phyloP scores from a whole-genome alignment of 805 yeast genomes.

The Naumovozyma baii region DNA sequence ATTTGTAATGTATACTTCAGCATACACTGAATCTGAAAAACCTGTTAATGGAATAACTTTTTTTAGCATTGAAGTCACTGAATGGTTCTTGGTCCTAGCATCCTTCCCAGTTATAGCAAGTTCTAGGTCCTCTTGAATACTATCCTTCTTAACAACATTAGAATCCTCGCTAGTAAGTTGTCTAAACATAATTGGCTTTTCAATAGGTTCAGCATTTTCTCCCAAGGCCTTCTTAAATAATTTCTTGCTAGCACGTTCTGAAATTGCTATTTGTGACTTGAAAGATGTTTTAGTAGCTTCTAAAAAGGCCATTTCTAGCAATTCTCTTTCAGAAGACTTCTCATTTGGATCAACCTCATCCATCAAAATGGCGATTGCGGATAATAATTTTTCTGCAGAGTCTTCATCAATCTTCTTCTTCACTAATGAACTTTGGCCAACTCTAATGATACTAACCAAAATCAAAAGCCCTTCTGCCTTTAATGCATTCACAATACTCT shows the following conservation, averaged over 20 bases:
- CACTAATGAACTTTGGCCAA: constrained; percentile 64
- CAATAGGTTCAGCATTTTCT: constrained; percentile 64
- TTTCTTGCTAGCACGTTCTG: constrained; percentile 49
- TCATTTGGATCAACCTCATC: constrained; percentile 46
- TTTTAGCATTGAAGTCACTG: constrained; percentile 67
- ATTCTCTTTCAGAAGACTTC: constrained; percentile 31
- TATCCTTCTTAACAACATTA: constrained; percentile 32
- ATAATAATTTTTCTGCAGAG: constrained; percentile 84
- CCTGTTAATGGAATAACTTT: constrained; percentile 95
- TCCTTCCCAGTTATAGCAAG: constrained; percentile 38
- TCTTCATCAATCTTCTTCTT: constrained; percentile 86
- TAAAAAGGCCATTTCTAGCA: constrained; percentile 60
- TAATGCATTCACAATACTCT: constrained; percentile 63
- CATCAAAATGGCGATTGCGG: constrained; percentile 69
- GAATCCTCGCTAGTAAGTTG: constrained; percentile 51
- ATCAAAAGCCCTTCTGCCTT: constrained; percentile 92
- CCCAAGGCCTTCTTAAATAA: constrained; percentile 47
- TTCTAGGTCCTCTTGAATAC: constrained; percentile 48
- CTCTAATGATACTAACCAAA: constrained; percentile 84
- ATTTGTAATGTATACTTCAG: constrained; percentile 93
- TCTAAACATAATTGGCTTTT: constrained; percentile 69
- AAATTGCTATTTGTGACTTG: constrained; percentile 53
- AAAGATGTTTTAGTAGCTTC: constrained; percentile 84
- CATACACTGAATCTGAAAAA: constrained; percentile 94
- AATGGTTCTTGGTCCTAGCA: constrained; percentile 42